These are phyloP conservation scores for Fusarium sp. DNA, from an alignment of 2,329 filamentous ascomycete species.

Conservation along the genomic window DNA sequence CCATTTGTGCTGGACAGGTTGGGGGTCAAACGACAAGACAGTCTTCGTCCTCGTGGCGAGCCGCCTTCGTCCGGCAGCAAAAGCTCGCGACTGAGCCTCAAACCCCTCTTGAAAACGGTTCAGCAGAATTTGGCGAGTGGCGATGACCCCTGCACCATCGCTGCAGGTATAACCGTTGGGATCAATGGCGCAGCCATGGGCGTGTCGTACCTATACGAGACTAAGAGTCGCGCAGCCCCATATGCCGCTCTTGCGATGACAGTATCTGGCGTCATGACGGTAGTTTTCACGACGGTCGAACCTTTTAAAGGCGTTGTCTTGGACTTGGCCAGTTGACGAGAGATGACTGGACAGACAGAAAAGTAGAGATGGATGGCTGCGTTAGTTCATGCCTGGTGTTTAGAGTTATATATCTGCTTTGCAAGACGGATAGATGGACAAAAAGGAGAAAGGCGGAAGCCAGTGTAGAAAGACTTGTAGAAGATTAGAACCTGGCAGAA, in stretches of 20 bases:
- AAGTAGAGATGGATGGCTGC: conserved; percentile 8
- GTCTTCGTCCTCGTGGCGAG: not conserved
- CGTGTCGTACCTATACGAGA: conserved; percentile 65
- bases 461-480: conserved; percentile 22
- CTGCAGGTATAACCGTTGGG: conserved; percentile 62
- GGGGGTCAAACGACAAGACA: conserved; percentile 32
- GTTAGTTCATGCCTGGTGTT: conserved; percentile 22
- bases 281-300: conserved; percentile 61
- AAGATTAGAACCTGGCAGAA: conserved; percentile 15
- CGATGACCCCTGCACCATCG: conserved; percentile 53
- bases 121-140: conserved; percentile 32
- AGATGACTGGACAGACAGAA: conserved; percentile 1
- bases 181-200: conserved; percentile 70
- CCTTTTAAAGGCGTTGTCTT: conserved; percentile 55
- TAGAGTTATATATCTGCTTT: conserved; percentile 30
- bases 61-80: conserved; percentile 7
- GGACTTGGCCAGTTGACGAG: conserved; percentile 44
- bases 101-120: conserved; percentile 12
- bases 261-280: conserved; percentile 64
- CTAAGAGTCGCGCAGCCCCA: conserved; percentile 60
- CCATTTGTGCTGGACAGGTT: conserved; percentile 48
- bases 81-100: conserved; percentile 1
- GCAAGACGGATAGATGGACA: conserved; percentile 18
- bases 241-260: conserved; percentile 68
- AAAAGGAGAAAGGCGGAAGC: conserved; percentile 11